These are phyloP conservation scores for Lactarius vividus DNA, from an alignment of 768 basidiomycete genomes.

Conservation along the genomic window DNA sequence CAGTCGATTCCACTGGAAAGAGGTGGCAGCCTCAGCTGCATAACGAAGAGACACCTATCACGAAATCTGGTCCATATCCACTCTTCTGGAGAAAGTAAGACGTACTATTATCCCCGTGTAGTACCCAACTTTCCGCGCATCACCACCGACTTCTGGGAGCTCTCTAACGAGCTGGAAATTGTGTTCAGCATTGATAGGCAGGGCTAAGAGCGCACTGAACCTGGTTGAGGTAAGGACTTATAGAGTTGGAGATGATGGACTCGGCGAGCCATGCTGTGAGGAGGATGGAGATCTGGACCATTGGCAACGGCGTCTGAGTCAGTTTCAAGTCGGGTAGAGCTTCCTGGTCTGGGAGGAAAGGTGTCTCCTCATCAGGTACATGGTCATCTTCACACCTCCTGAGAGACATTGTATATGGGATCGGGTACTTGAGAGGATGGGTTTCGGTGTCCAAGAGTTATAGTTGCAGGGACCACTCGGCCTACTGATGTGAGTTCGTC, in stretches of 20 bases:
- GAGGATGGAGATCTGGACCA: neutral
- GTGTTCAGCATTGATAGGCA: neutral
- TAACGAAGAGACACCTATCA: neutral
- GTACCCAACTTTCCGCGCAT: no score
- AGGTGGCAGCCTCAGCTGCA: neutral
- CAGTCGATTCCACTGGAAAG: neutral
- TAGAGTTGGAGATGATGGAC: neutral
- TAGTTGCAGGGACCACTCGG: neutral
- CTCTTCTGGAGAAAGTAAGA: neutral
- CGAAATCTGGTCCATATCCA: neutral
- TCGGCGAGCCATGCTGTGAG: neutral
- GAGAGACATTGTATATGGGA: neutral
- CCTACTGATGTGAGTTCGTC: no score
- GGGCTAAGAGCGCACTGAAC: neutral
- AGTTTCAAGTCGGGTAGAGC: neutral
- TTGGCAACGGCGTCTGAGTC: neutral
- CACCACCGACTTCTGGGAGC: no score
- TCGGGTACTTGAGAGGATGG: neutral
- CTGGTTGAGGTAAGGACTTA: neutral
- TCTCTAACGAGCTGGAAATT: no score
- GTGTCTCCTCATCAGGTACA: neutral
- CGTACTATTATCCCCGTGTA: neutral
- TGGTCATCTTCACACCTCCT: neutral
- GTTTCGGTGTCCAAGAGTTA: neutral
- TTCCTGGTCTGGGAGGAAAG: slow-evolving; percentile 1